These are phyloP conservation scores for Galerina sulciceps DNA, from an alignment of 768 basidiomycete genomes.

Conservation along the genomic window DNA sequence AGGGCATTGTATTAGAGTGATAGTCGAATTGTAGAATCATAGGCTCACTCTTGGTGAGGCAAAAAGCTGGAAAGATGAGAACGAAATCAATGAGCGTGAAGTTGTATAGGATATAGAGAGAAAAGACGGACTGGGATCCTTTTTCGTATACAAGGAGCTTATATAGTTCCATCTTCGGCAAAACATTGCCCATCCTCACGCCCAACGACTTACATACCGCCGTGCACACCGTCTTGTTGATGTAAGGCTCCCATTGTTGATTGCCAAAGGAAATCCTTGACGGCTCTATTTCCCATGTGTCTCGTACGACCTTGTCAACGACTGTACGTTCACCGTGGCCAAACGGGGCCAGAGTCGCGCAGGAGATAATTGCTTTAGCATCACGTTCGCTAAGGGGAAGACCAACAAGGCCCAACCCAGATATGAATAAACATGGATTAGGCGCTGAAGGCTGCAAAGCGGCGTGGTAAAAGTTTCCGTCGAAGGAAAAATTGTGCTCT, in stretches of 20 bases:
- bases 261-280: constrained; percentile 42
- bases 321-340: constrained; percentile 47
- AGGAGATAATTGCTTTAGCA: constrained; percentile 39
- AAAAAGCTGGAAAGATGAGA: constrained; percentile 35
- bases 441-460: constrained; percentile 31
- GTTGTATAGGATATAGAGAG: background rate
- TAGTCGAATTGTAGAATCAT: too few species aligned
- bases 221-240: constrained; percentile 30
- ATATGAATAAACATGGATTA: constrained; percentile 44
- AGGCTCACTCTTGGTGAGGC: constrained; percentile 47
- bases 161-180: constrained; percentile 43
- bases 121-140: constrained; percentile 48
- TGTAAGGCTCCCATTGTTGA: constrained; percentile 40
- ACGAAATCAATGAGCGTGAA: background rate
- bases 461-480: constrained; percentile 36
- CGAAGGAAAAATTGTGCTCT: constrained; percentile 31
- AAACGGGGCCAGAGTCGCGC: constrained; percentile 45
- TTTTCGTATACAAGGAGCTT: constrained; percentile 53
- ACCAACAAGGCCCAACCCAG: constrained; percentile 44
- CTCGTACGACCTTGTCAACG: constrained; percentile 45
- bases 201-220: constrained; percentile 41
- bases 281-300: constrained; percentile 57
- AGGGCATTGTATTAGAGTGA: too few species aligned
- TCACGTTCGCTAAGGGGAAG: constrained; percentile 45
- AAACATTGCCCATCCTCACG: constrained; percentile 27